These are phyloP conservation scores for Cylindrodendrum hubeiense DNA, from an alignment of 2,329 filamentous ascomycete genomes.

Conservation along the genomic window DNA sequence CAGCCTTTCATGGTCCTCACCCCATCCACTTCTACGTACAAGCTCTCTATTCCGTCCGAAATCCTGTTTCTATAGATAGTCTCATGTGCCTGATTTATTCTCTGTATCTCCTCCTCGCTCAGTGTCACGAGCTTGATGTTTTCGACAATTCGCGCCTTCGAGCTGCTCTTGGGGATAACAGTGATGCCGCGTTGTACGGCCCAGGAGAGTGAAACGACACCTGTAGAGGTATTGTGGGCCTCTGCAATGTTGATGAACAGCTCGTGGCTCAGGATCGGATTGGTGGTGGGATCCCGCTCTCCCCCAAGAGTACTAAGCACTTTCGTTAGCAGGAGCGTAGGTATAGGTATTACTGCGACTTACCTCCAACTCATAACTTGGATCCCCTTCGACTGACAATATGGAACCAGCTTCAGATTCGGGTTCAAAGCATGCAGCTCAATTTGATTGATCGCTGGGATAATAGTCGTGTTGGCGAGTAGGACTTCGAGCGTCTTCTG, in stretches of 20 bases:
- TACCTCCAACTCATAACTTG: constrained; percentile 20
- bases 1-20: constrained; percentile 11
- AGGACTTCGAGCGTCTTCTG: neutral
- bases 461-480: neutral
- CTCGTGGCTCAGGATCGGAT: neutral
- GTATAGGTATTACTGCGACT: neutral
- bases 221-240: neutral
- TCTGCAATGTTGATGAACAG: constrained; percentile 9
- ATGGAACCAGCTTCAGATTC: constrained; percentile 10
- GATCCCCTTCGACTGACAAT: constrained; percentile 16
- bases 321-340: too few species aligned
- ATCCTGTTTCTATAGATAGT: constrained; percentile 1
- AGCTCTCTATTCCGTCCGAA: neutral
- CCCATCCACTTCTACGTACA: constrained; percentile 15
- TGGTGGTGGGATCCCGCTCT: neutral
- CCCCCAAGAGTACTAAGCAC: constrained; percentile 18
- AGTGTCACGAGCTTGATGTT: constrained; percentile 15
- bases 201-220: constrained; percentile 10
- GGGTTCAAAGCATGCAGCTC: too few species aligned
- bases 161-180: constrained; percentile 18
- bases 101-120: neutral
- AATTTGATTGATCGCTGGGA: neutral
- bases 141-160: constrained; percentile 7
- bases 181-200: constrained; percentile 13
- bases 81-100: constrained; percentile 7